phyloP scores from a whole-genome alignment of 495 filamentous ascomycete species.

The Hypoxylon trugodes region DNA sequence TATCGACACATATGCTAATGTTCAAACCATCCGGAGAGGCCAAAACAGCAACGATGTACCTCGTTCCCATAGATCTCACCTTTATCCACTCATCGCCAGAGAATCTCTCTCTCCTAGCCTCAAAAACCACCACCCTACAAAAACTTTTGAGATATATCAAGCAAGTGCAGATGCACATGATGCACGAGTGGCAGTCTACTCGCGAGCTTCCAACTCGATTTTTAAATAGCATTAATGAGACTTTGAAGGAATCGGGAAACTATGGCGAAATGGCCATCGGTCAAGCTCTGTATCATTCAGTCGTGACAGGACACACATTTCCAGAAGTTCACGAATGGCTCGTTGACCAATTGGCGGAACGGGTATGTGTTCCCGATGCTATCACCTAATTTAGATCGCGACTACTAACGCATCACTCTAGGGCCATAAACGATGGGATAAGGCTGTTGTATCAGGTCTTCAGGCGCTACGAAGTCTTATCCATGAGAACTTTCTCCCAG shows the following conservation, averaged over 20 bases:
- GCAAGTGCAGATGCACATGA: conserved; percentile 77
- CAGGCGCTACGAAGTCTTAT: conserved; percentile 78
- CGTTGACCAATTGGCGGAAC: conserved; percentile 83
- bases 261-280: conserved; percentile 63
- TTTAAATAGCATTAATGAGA: conserved; percentile 76
- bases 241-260: conserved; percentile 48
- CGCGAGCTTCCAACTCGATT: conserved; percentile 82
- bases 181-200: conserved; percentile 79
- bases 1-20: conserved; percentile 79
- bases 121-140: conserved; percentile 85
- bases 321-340: conserved; percentile 85
- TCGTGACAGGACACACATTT: conserved; percentile 83
- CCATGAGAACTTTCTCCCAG: conserved; percentile 88
- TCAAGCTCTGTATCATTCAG: conserved; percentile 83
- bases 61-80: conserved; percentile 82
- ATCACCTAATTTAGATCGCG: not conserved
- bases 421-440: conserved; percentile 97
- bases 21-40: conserved; percentile 49
- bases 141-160: conserved; percentile 84
- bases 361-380: conserved; percentile 61
- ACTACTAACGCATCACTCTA: conserved; percentile 45
- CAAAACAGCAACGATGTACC: conserved; percentile 54
- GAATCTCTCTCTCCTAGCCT: conserved; percentile 82
- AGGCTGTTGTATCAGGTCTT: conserved; percentile 78
- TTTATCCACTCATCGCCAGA: conserved; percentile 82